Base-by-base conservation (phyloP, 2,329 filamentous ascomycete genomes). In the Verticillium alfalfae region DNA sequence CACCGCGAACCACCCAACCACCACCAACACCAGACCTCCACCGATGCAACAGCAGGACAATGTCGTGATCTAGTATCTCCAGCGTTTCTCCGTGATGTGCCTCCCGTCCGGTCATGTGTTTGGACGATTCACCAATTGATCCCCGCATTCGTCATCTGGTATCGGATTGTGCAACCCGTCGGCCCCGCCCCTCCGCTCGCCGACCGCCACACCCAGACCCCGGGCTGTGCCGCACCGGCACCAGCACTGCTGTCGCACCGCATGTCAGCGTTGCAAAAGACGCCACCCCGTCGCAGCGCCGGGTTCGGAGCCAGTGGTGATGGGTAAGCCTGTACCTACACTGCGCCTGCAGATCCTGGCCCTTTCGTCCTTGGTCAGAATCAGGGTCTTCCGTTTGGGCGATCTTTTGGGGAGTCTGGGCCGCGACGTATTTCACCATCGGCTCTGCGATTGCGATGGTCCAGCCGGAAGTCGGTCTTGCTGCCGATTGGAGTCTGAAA, bases 91-190 rank as follows among this genome's bases (percentile, higher is more conserved):
- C 45, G 45, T 9, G 45, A 18, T 18, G n/a, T 18, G n/a, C 18
- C 16, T 26, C 18, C 18, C 45, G 56, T 59, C 56, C 58, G 57
- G 54, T 39, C 54, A 61, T 45, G 31, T 26, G 37, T 56, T 59
- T 59, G 56, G 63, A 57, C 57, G 58, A 56, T 63, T 63, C 63
- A 59, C 41, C 61, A 13, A 31, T 41, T 59, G 57, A 45, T 22
- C 45, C 45, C 45, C 45, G 45, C 45, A 52, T 52, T 64, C 63
- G 62, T 62, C 63, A 65, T 65, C 58, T 65, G 63, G 62, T 64
- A 62, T 60, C 39, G 60, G 60, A 65, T 65, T 57, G 60, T 62
- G 63, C 63, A 64, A 65, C 56, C 45, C 56, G 39, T 22, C 45
- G 45, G 18, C 16, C 6, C 16, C 45, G 36, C 60, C 41, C 36